These are phyloP conservation scores for Saccharum officinarum DNA, from an alignment of 176 grass and related monocot species.

Conservation along the genomic window DNA sequence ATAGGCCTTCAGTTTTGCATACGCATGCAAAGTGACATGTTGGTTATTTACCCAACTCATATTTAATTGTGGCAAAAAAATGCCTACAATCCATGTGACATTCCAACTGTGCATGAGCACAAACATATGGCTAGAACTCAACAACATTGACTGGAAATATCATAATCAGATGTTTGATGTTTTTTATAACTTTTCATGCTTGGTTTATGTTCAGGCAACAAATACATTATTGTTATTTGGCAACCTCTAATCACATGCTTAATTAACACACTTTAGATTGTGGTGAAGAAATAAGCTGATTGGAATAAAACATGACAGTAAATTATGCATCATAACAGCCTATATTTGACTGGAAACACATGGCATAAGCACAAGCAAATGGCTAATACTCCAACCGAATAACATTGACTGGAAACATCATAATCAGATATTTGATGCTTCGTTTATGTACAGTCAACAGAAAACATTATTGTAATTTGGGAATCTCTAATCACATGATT, in stretches of 20 bases:
- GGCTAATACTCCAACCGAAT: background rate
- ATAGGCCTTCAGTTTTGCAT: too few relatives aligned
- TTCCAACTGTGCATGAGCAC: background rate
- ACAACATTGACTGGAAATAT: background rate
- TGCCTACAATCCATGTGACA: background rate
- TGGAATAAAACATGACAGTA: background rate
- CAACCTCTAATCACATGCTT: background rate
- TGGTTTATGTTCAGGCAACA: background rate
- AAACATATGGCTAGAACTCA: background rate
- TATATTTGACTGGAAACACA: too few relatives aligned
- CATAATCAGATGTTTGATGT: conserved; percentile 21
- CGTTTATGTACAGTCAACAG: background rate
- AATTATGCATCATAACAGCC: background rate
- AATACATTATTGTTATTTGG: background rate
- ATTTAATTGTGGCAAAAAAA: too few relatives aligned
- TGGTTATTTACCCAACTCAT: too few relatives aligned
- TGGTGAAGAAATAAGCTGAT: background rate
- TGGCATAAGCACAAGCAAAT: background rate
- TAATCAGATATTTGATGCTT: conserved; percentile 7
- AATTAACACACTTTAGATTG: background rate
- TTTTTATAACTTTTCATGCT: conserved; percentile 7
- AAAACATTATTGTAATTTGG: background rate
- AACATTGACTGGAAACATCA: background rate
- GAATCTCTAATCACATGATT: background rate
- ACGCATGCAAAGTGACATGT: too few relatives aligned